Evolutionary conservation across 1,284 basidiomycete species (phyloP).

Genomic region (Cryptococcus deneoformans): DNA sequence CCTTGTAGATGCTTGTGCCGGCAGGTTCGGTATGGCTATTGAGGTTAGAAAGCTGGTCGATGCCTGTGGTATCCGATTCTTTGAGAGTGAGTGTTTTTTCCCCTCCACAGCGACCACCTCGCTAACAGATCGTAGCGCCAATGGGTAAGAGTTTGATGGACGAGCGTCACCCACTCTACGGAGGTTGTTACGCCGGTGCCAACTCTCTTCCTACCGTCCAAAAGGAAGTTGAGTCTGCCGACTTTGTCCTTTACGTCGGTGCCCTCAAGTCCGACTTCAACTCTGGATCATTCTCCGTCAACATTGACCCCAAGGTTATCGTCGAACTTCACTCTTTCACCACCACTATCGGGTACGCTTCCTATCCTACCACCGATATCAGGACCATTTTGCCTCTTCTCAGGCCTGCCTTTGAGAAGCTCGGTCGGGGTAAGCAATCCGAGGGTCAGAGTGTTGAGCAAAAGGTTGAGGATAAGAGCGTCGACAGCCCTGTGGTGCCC

Average conservation of each 20-base stretch:
- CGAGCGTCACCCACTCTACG: constrained; percentile 79
- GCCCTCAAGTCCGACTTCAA: constrained; percentile 76
- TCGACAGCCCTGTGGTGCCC: constrained; percentile 23
- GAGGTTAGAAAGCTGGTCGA: constrained; percentile 68
- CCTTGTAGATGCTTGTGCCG: constrained; percentile 83
- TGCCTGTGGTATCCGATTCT: constrained; percentile 70
- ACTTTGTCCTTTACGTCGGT: constrained; percentile 81
- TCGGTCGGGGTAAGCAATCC: constrained; percentile 21
- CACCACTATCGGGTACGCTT: constrained; percentile 59
- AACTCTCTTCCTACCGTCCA: constrained; percentile 70
- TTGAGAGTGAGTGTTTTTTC: constrained; percentile 50
- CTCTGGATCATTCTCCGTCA: constrained; percentile 53
- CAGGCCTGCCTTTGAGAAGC: constrained; percentile 39
- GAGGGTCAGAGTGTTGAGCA: constrained; percentile 28
- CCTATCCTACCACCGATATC: constrained; percentile 53
- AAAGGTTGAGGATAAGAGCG: constrained; percentile 30
- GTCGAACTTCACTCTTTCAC: constrained; percentile 79
- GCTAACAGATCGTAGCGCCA: constrained; percentile 56
- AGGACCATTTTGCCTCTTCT: constrained; percentile 51
- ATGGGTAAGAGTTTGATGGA: constrained; percentile 86
- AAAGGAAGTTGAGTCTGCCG: constrained; percentile 74
- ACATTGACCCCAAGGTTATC: constrained; percentile 57
- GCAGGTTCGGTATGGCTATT: constrained; percentile 69
- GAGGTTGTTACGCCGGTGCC: constrained; percentile 81
- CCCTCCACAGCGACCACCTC: background rate